These are phyloP conservation scores for Vigna mungo DNA, from an alignment of 306 rosid genomes.

Conservation along the genomic window DNA sequence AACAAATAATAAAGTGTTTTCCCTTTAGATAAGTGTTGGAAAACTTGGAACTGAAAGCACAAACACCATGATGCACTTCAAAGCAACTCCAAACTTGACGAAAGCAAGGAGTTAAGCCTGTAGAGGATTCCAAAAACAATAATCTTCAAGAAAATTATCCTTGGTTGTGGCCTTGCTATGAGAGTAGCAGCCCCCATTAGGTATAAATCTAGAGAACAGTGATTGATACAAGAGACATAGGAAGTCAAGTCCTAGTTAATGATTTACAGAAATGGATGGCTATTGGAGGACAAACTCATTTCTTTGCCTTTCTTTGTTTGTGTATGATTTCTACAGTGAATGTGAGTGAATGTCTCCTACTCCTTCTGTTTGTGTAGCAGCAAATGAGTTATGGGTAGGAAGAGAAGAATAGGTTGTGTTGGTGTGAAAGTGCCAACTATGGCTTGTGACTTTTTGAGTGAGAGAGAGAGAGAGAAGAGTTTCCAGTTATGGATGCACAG, in stretches of 20 bases:
- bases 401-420: slow-evolving; percentile 9
- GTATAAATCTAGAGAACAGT: slow-evolving; percentile 50
- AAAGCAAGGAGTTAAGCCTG: slow-evolving; percentile 43
- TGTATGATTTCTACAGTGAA: slow-evolving; percentile 17
- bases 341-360: slow-evolving; percentile 8
- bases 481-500: slow-evolving; percentile 38
- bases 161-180: slow-evolving; percentile 40
- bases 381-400: slow-evolving; percentile 28
- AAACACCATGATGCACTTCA: slow-evolving; percentile 47
- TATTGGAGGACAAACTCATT: slow-evolving; percentile 20
- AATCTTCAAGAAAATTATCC: slow-evolving; percentile 66
- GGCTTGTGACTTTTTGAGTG: slow-evolving; percentile 40
- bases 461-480: slow-evolving; percentile 39
- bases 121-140: slow-evolving; percentile 32
- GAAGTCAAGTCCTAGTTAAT: slow-evolving; percentile 38
- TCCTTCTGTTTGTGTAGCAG: not conserved
- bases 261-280: slow-evolving; percentile 39
- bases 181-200: slow-evolving; percentile 43
- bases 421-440: slow-evolving; percentile 24
- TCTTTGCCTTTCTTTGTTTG: not conserved
- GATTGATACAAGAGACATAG: slow-evolving; percentile 27
- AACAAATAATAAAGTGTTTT: not conserved
- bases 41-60: slow-evolving; percentile 30
- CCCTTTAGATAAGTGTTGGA: slow-evolving; percentile 1
- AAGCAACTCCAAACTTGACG: slow-evolving; percentile 47